Percentiles rank a stretch among this genome's conserved stretches.
phyloP scores from a whole-genome alignment of 345 rosid species.

The Limnanthes douglasii region DNA sequence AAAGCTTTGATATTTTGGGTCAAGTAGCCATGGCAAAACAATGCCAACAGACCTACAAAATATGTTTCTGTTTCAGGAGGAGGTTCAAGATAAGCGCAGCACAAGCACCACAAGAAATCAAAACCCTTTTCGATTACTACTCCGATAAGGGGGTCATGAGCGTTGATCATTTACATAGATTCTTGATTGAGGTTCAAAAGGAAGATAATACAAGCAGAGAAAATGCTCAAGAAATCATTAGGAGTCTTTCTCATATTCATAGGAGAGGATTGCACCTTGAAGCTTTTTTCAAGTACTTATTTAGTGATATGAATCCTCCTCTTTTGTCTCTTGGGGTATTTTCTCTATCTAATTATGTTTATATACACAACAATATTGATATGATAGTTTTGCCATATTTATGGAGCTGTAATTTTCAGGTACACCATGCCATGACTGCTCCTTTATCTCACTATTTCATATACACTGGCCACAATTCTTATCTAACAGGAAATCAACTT shows the following conservation, averaged over 20 bases:
- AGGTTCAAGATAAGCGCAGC: constrained; percentile 35
- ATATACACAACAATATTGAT: constrained; percentile 2
- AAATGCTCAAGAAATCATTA: constrained; percentile 33
- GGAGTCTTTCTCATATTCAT: constrained; percentile 24
- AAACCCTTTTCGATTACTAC: constrained; percentile 24
- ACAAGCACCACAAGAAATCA: constrained; percentile 44
- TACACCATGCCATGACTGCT: constrained; percentile 69
- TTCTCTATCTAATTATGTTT: neutral
- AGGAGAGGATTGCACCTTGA: constrained; percentile 37
- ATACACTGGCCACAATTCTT: constrained; percentile 75
- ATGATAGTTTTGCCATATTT: neutral
- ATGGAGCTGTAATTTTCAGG: constrained; percentile 21
- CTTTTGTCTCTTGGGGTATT: constrained; percentile 26
- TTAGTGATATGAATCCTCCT: constrained; percentile 38
- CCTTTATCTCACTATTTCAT: constrained; percentile 80
- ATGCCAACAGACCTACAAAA: constrained; percentile 45
- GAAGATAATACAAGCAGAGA: constrained; percentile 27
- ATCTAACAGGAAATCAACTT: constrained; percentile 81
- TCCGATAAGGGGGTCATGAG: constrained; percentile 45
- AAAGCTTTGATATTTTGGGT: too few species aligned
- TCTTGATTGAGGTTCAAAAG: constrained; percentile 46
- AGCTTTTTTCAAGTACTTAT: constrained; percentile 50
- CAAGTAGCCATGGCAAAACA: too few species aligned
- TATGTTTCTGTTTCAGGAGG: constrained; percentile 52
- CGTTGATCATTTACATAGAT: constrained; percentile 30